Base-by-base conservation (phyloP, 148 eudicot species). In the Chenopodium berlandieri region DNA sequence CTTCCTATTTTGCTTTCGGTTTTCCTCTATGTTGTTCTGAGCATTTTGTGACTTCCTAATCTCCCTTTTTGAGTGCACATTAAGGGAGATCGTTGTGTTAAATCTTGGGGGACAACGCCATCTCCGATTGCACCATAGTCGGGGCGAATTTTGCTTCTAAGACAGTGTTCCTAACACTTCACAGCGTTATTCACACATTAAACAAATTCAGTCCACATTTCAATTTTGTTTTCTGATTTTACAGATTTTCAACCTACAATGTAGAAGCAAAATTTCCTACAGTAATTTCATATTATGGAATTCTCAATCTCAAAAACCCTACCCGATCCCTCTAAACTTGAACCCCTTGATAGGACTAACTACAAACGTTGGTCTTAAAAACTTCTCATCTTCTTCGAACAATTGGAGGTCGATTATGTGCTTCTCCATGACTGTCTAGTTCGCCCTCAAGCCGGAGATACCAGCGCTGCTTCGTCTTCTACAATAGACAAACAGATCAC, bases 401-500 rank as follows among this genome's bases (percentile, higher is more conserved):
- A 79, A 79, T 7, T 78, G 3, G 64, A 78, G 56, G 71, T 66
- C 13, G 73, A 66, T 66, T 65, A 44, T 64, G 62, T 78, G 0
- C 40, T 47, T 7, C 1, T 9, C 1, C 1, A 0, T 3, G 25
- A 71, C 9, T 71, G 74, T 16, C 75, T 52, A 34, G 37, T 34
- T 34, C 37, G 4, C 37, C 37, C 0, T 23, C 25, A 23, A 23
- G 25, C 25, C 25, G 0, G 25, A 23, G 25, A 23, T 23, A 23
- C 25, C 25, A 23, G 25, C 25, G 25, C 0, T 23, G 25, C 25
- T 23, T 23, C 25, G 25, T 23, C 25, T 23, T 23, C 25, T 23
- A 23, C 25, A 23, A 23, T 23, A 23, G 25, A 23, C 25, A 23
- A 23, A 23, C 25, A 23, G 25, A 23, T 23, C 25, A 23, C 58